Conservation (phyloP, 805 yeast genomes). For the Candida coquimbonensis region DNA sequence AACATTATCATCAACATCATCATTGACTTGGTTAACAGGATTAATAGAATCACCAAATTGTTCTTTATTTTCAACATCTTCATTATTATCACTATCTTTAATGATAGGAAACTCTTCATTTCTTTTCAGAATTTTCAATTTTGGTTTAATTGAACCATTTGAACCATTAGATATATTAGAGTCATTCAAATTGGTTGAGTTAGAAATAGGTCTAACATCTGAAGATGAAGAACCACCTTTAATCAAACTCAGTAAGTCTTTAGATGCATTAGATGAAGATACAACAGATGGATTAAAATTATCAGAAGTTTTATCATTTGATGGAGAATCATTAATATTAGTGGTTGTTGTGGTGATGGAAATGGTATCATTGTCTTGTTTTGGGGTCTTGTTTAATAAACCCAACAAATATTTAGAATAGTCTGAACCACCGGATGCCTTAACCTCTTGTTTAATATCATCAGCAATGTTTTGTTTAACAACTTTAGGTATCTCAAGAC, state of each 20-base stretch:
- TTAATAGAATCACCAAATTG: no score
- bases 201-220: no score
- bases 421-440: constrained; percentile 2
- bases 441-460: neutral
- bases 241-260: constrained; percentile 12
- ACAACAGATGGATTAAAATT: neutral
- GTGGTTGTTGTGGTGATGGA: no score
- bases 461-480: neutral
- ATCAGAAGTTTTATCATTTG: neutral
- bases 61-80: neutral
- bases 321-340: no score
- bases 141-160: constrained; percentile 9
- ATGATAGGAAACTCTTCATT: constrained; percentile 4
- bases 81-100: neutral
- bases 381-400: constrained; percentile 14
- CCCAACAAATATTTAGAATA: constrained; percentile 17
- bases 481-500: neutral
- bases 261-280: constrained; percentile 9
- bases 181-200: no score
- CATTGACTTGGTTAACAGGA: neutral
- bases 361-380: neutral
- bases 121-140: constrained; percentile 19
- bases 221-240: neutral
- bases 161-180: no score
- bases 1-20: no score